Evolutionary conservation across 805 yeast genomes (phyloP).

Genomic region (Millerago galiae): DNA sequence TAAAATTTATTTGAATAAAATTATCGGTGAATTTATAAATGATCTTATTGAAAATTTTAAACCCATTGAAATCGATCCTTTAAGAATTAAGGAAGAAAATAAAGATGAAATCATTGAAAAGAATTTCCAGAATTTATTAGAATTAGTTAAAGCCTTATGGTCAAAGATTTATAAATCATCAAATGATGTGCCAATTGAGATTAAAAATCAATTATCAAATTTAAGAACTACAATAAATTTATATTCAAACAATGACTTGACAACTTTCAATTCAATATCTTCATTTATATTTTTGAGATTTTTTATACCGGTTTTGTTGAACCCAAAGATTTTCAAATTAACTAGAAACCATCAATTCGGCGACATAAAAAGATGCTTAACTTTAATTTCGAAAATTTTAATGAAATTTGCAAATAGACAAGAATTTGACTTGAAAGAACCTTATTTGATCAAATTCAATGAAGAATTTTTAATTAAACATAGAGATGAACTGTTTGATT

Average conservation of each 20-base stretch:
- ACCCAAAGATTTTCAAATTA: conserved; percentile 79
- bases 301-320: conserved; percentile 86
- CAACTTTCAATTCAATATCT: conserved; percentile 65
- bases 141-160: conserved; percentile 61
- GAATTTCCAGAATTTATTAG: conserved; percentile 43
- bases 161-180: conserved; percentile 53
- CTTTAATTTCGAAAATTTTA: conserved; percentile 72
- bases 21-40: conserved; percentile 64
- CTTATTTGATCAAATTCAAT: conserved; percentile 69
- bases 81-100: conserved; percentile 36
- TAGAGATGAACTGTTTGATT: conserved; percentile 53
- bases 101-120: conserved; percentile 36
- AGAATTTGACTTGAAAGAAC: conserved; percentile 75
- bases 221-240: conserved; percentile 61
- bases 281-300: conserved; percentile 81
- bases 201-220: conserved; percentile 56
- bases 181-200: conserved; percentile 65
- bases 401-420: conserved; percentile 76
- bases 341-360: conserved; percentile 68
- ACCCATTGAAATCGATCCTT: conserved; percentile 76
- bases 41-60: conserved; percentile 43
- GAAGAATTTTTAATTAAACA: conserved; percentile 49
- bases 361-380: conserved; percentile 66
- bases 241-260: conserved; percentile 41
- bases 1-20: conserved; percentile 64